phyloP scores from a whole-genome alignment of 1,139 yeast species.

The Taiozyma sp. region DNA sequence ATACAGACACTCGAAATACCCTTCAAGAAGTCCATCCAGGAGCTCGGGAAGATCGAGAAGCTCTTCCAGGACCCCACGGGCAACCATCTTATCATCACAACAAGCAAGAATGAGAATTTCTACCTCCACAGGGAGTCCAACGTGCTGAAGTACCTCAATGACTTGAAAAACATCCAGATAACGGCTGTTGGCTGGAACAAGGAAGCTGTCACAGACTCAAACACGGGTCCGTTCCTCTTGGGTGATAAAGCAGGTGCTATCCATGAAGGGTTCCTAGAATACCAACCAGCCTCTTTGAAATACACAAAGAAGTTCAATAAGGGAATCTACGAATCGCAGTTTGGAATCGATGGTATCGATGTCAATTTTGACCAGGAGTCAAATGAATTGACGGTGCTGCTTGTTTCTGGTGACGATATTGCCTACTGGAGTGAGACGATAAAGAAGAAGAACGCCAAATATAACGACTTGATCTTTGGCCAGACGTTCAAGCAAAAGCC shows the following conservation, averaged over 20 bases:
- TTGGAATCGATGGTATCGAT: conserved; percentile 32
- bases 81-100: conserved; percentile 42
- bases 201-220: conserved; percentile 28
- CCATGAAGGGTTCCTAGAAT: conserved; percentile 42
- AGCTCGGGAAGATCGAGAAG: conserved; percentile 28
- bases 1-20: conserved; percentile 34
- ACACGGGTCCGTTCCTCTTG: conserved; percentile 44
- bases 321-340: conserved; percentile 36
- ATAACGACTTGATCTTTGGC: conserved; percentile 16
- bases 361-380: conserved; percentile 18
- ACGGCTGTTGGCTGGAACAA: conserved; percentile 41
- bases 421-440: conserved; percentile 33
- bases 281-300: conserved; percentile 31
- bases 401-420: conserved; percentile 35
- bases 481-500: conserved; percentile 23
- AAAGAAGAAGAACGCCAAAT: conserved; percentile 13
- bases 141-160: conserved; percentile 33
- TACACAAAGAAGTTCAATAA: conserved; percentile 38
- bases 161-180: conserved; percentile 38
- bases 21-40: conserved; percentile 19
- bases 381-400: conserved; percentile 25
- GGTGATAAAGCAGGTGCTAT: conserved; percentile 43
- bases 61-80: conserved; percentile 48
- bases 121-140: conserved; percentile 36
- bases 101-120: conserved; percentile 40